Evolutionary conservation across 768 basidiomycete genomes (phyloP), one percentile per base, ranked within the genome.

Genomic region (Tulasnella sp.): DNA sequence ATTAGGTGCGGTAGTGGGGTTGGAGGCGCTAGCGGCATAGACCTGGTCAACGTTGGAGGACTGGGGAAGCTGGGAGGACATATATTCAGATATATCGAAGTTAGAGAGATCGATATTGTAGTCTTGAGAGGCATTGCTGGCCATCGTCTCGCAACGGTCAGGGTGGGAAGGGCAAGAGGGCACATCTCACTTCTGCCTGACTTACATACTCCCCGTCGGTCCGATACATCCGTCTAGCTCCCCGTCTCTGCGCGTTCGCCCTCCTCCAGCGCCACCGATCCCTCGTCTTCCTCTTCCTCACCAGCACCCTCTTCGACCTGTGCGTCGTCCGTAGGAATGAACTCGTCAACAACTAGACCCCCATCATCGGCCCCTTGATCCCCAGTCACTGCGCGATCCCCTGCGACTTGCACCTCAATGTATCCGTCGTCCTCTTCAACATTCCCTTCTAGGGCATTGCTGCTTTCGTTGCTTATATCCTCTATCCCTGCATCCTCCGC

Each of bases 51-150:
- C 27, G n/a, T 25, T 17, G 41, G 9, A 19, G n/a, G 52, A 54
- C 37, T 27, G 25, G 23, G 39, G 52, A 17, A 43, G 48, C 23
- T 49, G 48, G 17, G 34, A 5, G 48, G 21, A 31, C 57, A 61
- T 57, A 34, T 40, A 58, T 17, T 61, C 59, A 14, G 57, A 37
- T 32, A 61, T 59, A 48, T 58, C 59, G 48, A 61, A 61, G 36
- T 49, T 49, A 19, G 56, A 29, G 31, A 61, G 39, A 45, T 61
- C 59, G 19, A 61, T 41, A 9, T 48, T 48, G 37, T 49, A 60
- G n/a, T 55, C 59, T 17, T 19, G 41, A 9, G 41, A n/a, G n/a
- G n/a, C n/a, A n/a, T n/a, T n/a, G n/a, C n/a, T n/a, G n/a, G n/a
- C n/a, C n/a, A n/a, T n/a, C n/a, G n/a, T n/a, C n/a, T n/a, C n/a